These are phyloP conservation scores for Cicer cuneatum DNA, from an alignment of 306 rosid genomes.

Conservation along the genomic window DNA sequence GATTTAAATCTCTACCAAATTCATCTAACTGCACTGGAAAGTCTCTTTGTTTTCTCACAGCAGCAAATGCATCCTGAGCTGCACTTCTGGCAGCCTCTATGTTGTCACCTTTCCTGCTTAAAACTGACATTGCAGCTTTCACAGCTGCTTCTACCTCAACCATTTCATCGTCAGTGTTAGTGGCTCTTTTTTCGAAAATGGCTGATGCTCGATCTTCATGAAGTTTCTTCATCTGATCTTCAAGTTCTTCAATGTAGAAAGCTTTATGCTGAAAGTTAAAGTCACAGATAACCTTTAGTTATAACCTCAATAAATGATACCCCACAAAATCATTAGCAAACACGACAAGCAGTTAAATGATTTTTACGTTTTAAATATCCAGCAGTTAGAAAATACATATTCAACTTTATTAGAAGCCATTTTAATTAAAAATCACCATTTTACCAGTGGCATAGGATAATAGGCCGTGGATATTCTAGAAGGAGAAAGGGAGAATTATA, in stretches of 20 bases:
- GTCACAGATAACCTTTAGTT: conserved; percentile 36
- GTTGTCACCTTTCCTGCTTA: conserved; percentile 71
- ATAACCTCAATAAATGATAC: conserved; percentile 28
- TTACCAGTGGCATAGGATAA: too few relatives aligned
- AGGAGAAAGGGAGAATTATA: too few relatives aligned
- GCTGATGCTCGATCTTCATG: conserved; percentile 83
- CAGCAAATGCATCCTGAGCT: neutral
- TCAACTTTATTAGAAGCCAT: conserved; percentile 24
- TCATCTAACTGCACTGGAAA: conserved; percentile 86
- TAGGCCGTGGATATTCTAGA: too few relatives aligned
- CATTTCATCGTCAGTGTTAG: conserved; percentile 82
- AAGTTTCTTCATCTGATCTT: conserved; percentile 85
- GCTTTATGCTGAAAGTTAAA: conserved; percentile 79
- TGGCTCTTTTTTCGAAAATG: conserved; percentile 69
- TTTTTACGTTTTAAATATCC: conserved; percentile 31
- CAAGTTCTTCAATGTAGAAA: conserved; percentile 90
- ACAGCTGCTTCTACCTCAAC: conserved; percentile 85
- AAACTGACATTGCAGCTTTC: conserved; percentile 72
- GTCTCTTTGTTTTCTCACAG: conserved; percentile 64
- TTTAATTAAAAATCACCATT: too few relatives aligned
- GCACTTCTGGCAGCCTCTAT: conserved; percentile 42
- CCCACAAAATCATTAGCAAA: conserved; percentile 18
- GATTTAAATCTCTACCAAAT: conserved; percentile 89
- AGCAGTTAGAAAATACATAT: neutral
- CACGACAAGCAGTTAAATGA: conserved; percentile 26